Evolutionary conservation across 225 moss, liverwort and hornwort genomes (phyloP), one percentile per base, ranked within the genome.

Genomic region (Ulota crispa): DNA sequence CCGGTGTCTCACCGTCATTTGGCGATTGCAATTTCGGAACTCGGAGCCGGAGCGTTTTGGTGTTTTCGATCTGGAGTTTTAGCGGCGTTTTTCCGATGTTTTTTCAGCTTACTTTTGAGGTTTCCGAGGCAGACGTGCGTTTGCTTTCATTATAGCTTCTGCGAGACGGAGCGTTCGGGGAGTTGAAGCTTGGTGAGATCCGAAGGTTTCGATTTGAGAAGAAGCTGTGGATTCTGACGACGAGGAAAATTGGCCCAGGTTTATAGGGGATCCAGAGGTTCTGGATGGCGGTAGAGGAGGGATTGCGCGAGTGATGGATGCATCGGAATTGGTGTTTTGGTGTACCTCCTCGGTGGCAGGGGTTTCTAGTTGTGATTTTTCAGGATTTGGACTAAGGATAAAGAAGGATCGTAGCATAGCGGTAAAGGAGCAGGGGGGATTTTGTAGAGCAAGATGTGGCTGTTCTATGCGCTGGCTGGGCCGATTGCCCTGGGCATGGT

Each of bases 401-500:
- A 11, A 16, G 1, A 13, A 66, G 37, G 66, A 78, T 66, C 52
- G 78, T 20, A 37, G 36, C 54, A 26, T 26, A 45, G 83, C 20
- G 73, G 42, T 64, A 52, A 64, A 64, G 79, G 79, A 73, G 71
- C 50, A 66, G 66, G 59, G 66, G 18, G 26, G 1, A 19, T 64
- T 70, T 15, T 12, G 60, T 28, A 73, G 81, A 71, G 74, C 70
- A 93, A 86, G 81, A 99, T 99, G 99, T 99, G 99, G 99, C 81
- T 99, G 69, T 99, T 99, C 66, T 99, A 99, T 78, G 88, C 92
- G 12, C 82, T 96, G 84, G 96, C 99, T 39, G 89, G 96, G 76
- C 94, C 94, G 79, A 93, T 96, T 56, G 91, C 99, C 59, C 85
- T 94, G 80, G 91, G 90, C 74, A 94, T 99, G 89, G 99, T 99